These are phyloP conservation scores for Amanita pallidorosea DNA, from an alignment of 768 basidiomycete genomes.

Conservation along the genomic window DNA sequence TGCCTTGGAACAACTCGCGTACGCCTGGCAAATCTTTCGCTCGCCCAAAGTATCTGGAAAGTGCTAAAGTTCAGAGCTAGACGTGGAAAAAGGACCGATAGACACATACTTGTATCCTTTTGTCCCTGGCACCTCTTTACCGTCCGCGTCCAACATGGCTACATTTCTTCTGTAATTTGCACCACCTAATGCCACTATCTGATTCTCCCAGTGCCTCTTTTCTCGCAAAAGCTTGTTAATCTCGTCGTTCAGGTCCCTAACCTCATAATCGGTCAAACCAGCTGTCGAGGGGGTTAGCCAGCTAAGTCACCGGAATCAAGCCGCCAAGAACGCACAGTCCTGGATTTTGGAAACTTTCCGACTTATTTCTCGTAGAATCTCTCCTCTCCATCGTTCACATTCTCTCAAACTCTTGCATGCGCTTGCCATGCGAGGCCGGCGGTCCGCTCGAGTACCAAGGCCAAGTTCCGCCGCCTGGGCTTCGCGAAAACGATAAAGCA, in stretches of 20 bases:
- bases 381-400: conserved; percentile 93
- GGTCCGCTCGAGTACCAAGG: conserved; percentile 72
- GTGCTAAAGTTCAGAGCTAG: not conserved
- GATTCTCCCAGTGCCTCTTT: conserved; percentile 96
- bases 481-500: conserved; percentile 93
- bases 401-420: conserved; percentile 86
- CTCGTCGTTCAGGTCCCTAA: conserved; percentile 93
- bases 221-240: conserved; percentile 95
- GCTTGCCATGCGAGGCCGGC: conserved; percentile 87
- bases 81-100: not conserved
- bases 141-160: conserved; percentile 90
- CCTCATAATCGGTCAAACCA: conserved; percentile 90
- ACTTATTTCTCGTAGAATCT: conserved; percentile 89
- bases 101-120: conserved; percentile 87
- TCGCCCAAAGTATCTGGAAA: conserved; percentile 82
- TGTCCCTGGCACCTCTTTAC: conserved; percentile 92
- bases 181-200: conserved; percentile 91
- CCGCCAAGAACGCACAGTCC: conserved; percentile 50
- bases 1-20: conserved; percentile 84
- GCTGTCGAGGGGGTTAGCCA: conserved; percentile 32
- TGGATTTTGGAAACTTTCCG: conserved; percentile 98
- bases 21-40: conserved; percentile 95
- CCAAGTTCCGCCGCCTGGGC: conserved; percentile 95
- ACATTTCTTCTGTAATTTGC: conserved; percentile 94
- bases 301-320: not conserved